A percentile compares a stretch with the other conserved stretches of the same genome.
Evolutionary conservation across 164 flowering plant species (phyloP).

Genomic region (Chloranthus sessilifolius): DNA sequence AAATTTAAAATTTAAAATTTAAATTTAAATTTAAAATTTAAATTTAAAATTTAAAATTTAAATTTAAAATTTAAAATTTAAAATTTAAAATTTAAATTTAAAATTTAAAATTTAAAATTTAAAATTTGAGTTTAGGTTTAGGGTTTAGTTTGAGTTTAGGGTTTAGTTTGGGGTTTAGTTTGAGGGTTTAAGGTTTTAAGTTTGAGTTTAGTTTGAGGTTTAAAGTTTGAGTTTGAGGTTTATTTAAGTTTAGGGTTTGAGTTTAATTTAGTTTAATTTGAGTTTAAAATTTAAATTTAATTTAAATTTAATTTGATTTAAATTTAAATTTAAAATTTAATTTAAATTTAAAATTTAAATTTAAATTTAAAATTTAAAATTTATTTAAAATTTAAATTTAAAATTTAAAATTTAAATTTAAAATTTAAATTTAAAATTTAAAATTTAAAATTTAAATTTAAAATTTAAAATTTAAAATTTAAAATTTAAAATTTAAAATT

Average conservation of each 20-base stretch:
- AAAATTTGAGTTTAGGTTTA: neutral
- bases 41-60: neutral
- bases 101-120: neutral
- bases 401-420: neutral
- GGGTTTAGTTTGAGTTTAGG: neutral
- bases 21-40: neutral
- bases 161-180: neutral
- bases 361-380: neutral
- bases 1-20: neutral
- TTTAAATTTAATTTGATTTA: neutral
- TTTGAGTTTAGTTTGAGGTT: neutral
- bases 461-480: neutral
- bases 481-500: neutral
- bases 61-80: neutral
- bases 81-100: neutral
- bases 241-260: neutral
- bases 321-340: neutral
- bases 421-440: neutral
- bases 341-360: neutral
- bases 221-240: neutral
- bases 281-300: neutral
- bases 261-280: too few relatives aligned
- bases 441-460: neutral
- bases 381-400: too few relatives aligned
- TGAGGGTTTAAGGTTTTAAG: neutral